A percentile compares a stretch with the other conserved stretches of the same genome.
Evolutionary conservation across 2,329 filamentous ascomycete species (phyloP).

Genomic region (Cercospora beticola): DNA sequence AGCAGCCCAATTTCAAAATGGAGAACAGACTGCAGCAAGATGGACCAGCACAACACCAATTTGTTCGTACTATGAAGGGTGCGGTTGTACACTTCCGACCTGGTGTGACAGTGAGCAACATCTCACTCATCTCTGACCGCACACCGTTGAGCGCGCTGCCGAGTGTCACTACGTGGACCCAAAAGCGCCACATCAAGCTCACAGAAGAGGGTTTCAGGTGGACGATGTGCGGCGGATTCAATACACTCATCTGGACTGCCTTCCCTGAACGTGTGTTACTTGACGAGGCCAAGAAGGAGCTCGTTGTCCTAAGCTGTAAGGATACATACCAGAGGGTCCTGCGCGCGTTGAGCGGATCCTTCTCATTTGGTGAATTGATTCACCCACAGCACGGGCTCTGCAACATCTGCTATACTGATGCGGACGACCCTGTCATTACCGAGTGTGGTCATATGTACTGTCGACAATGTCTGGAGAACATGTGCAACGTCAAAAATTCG

Average conservation of each 20-base stretch:
- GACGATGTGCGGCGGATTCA: not conserved
- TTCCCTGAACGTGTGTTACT: not conserved
- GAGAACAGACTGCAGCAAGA: not conserved
- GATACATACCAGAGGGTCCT: not conserved
- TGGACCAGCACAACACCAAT: not conserved
- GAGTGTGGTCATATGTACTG: conserved; percentile 5
- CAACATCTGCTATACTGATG: not conserved
- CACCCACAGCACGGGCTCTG: not conserved
- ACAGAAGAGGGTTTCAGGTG: not conserved
- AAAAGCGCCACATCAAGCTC: not conserved
- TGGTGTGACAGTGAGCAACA: not conserved
- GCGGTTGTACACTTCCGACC: not conserved
- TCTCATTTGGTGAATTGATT: not conserved
- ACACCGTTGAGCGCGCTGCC: not conserved
- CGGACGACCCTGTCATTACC: not conserved
- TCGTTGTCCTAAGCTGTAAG: not conserved
- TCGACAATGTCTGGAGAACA: not conserved
- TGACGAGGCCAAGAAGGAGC: not conserved
- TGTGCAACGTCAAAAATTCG: not conserved
- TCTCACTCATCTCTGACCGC: not conserved
- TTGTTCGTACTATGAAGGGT: not conserved
- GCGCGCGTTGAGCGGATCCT: not conserved
- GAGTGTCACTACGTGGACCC: not conserved
- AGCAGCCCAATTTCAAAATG: not conserved
- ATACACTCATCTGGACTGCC: not conserved